Base-by-base conservation (phyloP, 495 filamentous ascomycete genomes). In the Lophiostoma macrostomum region DNA sequence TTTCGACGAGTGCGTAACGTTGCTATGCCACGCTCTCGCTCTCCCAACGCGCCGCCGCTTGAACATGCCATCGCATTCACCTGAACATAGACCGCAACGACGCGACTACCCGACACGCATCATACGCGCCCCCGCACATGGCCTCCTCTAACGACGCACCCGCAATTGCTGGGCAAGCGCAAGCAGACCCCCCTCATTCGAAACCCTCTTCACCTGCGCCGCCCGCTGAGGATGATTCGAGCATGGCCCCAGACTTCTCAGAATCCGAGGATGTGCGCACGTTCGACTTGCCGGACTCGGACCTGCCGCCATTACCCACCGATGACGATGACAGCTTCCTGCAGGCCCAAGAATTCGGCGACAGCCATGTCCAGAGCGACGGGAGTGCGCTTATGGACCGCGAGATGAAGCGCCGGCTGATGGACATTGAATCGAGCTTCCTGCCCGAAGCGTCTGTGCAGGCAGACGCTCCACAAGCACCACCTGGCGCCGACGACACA, bases 381-480 rank as follows among this genome's bases (percentile, higher is more conserved):
- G 53, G 55, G 27, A 82, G 83, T 59, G 73, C 73, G 3, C 76
- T 84, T 56, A 79, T 84, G 68, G 83, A 86, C 55, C 69, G 69
- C 5, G 78, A 80, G 62, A 79, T 87, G 80, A 74, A 76, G 43
- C 74, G 74, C 48, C 85, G 87, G 65, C 65, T 95, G 50, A 84
- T 87, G 73, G 90, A 95, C 64, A 80, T 93, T 52, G 90, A 96
- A 66, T 94, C 89, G 6, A 94, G 87, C 63, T 94, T 95, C 58
- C 44, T 90, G 31, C 76, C 76, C 22, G 76, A 78, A 37, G 59
- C 74, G 38, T 79, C 79, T 35, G 78, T 66, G 60, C 35, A 70
- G 61, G 27, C 64, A 61, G 42, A 65, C 23, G 70, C 71, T 32
- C 53, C 75, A 41, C 61, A 50, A 13, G 58, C 36, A 10, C 58